phyloP scores from a whole-genome alignment of 106 monocot genomes.

The Allium sativum region DNA sequence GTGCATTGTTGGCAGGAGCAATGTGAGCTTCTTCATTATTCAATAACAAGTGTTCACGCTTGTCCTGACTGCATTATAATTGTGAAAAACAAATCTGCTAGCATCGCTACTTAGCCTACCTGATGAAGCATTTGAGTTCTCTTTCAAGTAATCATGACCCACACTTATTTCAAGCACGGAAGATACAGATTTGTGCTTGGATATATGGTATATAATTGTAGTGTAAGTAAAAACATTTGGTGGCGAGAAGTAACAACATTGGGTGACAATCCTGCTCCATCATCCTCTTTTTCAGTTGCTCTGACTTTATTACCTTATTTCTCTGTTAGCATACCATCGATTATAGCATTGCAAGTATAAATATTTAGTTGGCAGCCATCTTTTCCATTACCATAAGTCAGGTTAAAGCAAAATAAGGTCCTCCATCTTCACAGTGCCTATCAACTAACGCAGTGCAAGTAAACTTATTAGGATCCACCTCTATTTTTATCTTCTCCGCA shows the following conservation, averaged over 20 bases:
- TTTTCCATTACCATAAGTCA: conserved; percentile 46
- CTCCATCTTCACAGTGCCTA: conserved; percentile 67
- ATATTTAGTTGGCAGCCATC: conserved; percentile 49
- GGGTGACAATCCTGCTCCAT: conserved; percentile 29
- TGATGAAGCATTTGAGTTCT: no score
- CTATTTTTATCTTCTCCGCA: conserved; percentile 41
- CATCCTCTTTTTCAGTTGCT: conserved; percentile 36
- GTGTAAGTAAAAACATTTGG: conserved; percentile 83
- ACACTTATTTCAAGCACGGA: conserved; percentile 33
- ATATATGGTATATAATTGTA: conserved; percentile 54
- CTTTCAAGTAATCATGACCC: not conserved
- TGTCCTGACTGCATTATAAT: no score
- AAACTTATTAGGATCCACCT: conserved; percentile 51
- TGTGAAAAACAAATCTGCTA: no score
- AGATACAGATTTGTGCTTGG: conserved; percentile 49
- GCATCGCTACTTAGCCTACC: no score
- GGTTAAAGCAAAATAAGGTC: conserved; percentile 39
- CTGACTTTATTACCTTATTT: conserved; percentile 37
- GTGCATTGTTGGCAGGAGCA: no score
- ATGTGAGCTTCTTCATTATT: no score
- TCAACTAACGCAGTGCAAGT: conserved; percentile 69
- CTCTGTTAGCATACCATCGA: conserved; percentile 60
- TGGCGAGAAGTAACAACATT: conserved; percentile 27
- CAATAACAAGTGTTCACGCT: no score
- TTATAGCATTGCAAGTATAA: conserved; percentile 59